Base-by-base conservation (phyloP, 306 rosid species). In the Spatholobus suberectus region DNA sequence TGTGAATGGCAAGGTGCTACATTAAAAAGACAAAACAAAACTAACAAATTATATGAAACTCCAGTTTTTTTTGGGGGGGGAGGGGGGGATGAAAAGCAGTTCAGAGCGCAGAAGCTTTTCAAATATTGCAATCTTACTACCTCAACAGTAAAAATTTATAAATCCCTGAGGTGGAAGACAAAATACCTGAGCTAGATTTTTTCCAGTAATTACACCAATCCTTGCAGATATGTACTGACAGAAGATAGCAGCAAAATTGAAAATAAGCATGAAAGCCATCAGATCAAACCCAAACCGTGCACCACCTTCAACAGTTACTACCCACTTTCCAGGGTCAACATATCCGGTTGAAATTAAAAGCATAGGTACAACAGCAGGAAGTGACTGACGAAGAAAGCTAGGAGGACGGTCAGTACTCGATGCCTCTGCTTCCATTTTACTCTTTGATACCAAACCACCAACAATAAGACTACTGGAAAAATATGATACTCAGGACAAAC, bases 321-420 rank as follows among this genome's bases (percentile, higher is more conserved):
- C 91, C 99, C 97, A 95, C 91, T 95, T 95, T 78, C 98, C 99
- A 83, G 99, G 99, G 85, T 95, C 98, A 89, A 93, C 84, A 90
- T 95, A 95, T 86, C 93, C 96, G 75, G 90, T 52, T 7, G 99
- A 83, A 80, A 95, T 88, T 89, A 95, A 83, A 88, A 95, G 95
- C 70, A 80, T 80, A 7, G 98, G 97, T 63, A 83, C 82, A 84
- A 85, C 70, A 73, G 90, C 88, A 62, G 94, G 97, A 82, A 92
- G 86, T 76, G 89, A 88, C 73, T 80, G 90, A 66, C 76, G 85
- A 73, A 90, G 68, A 72, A 70, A 84, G 24, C 84, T 86, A 20
- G 76, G 85, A 51, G 55, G 59, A 54, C 74, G 85, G 82, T 85
- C 81, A 80, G 81, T 35, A 76, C 58, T 79, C 63, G 20, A 73